Percentiles rank a stretch among this genome's conserved stretches.
phyloP scores from a whole-genome alignment of 495 filamentous ascomycete genomes.

The Glutinoglossum americanum region DNA sequence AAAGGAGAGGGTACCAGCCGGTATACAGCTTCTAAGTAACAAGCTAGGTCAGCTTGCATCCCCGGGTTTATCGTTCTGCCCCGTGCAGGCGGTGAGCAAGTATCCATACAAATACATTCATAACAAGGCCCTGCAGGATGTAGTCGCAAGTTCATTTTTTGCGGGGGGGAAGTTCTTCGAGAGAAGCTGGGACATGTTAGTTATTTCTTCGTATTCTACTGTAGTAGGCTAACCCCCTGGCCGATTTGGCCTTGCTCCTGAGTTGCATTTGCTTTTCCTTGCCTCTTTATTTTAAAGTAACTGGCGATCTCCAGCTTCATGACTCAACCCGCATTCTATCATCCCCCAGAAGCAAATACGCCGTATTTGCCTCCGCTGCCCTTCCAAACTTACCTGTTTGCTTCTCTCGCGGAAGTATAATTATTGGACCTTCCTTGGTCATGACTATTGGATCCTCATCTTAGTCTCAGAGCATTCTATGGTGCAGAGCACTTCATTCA shows the following conservation, averaged over 20 bases:
- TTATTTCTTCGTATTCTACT: conserved; percentile 8
- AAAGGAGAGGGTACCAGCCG: not conserved
- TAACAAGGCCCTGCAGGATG: conserved; percentile 21
- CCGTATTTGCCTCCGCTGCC: not conserved
- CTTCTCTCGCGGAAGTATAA: too few relatives aligned
- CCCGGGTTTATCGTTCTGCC: conserved; percentile 28
- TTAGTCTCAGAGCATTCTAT: too few relatives aligned
- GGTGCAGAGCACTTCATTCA: not conserved
- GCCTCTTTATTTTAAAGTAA: not conserved
- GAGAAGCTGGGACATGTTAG: conserved; percentile 56
- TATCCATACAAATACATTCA: conserved; percentile 39
- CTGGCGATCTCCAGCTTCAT: not conserved
- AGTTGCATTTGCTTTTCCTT: not conserved
- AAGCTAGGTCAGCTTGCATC: conserved; percentile 8
- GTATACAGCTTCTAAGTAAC: not conserved
- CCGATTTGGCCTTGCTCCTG: not conserved
- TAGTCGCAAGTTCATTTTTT: conserved; percentile 29
- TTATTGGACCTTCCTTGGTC: too few relatives aligned
- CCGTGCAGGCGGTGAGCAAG: conserved; percentile 32
- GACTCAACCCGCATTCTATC: not conserved
- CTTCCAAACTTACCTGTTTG: too few relatives aligned
- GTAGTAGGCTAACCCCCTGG: not conserved
- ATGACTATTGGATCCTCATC: too few relatives aligned
- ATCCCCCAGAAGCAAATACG: not conserved
- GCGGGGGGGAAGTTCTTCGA: conserved; percentile 34